A percentile compares a stretch with the other conserved stretches of the same genome.
phyloP scores from a whole-genome alignment of 2,329 filamentous ascomycete genomes.

The Trichoderma guizhouense region DNA sequence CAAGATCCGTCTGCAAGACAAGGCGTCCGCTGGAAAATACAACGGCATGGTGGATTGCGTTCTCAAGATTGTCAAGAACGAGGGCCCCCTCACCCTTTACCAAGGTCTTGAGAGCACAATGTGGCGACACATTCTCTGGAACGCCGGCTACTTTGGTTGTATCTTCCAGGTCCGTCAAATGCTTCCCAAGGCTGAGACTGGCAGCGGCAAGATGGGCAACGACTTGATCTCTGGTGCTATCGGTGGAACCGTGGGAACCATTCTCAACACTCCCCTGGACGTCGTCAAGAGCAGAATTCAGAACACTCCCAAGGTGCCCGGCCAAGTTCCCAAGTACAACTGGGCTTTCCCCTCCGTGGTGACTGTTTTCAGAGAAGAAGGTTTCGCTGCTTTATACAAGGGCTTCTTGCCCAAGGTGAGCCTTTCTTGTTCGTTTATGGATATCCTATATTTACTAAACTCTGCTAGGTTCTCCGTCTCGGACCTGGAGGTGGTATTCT shows the following conservation, averaged over 20 bases:
- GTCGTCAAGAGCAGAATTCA: constrained; percentile 98
- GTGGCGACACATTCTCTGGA: constrained; percentile 91
- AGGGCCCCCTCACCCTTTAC: constrained; percentile 86
- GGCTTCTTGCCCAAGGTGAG: constrained; percentile 95
- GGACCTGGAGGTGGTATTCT: constrained; percentile 64
- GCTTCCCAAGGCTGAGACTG: constrained; percentile 76
- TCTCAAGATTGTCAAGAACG: constrained; percentile 74
- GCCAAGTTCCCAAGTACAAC: constrained; percentile 89
- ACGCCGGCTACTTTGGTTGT: constrained; percentile 94
- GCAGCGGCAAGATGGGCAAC: constrained; percentile 77
- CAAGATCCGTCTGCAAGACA: constrained; percentile 97
- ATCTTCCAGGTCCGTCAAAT: constrained; percentile 94
- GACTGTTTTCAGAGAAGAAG: constrained; percentile 90
- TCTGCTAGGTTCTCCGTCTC: constrained; percentile 42
- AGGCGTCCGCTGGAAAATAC: constrained; percentile 86
- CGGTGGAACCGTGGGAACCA: constrained; percentile 83
- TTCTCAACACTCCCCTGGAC: constrained; percentile 93
- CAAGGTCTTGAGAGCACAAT: constrained; percentile 95
- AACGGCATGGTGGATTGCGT: constrained; percentile 78
- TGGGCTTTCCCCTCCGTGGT: constrained; percentile 90
- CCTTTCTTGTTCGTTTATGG: not conserved
- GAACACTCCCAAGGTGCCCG: constrained; percentile 82
- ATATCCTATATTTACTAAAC: constrained; percentile 1
- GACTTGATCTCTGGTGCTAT: constrained; percentile 83
- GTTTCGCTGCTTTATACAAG: constrained; percentile 90